phyloP scores from a whole-genome alignment of 164 flowering plant genomes.

The Stephania yunnanensis region DNA sequence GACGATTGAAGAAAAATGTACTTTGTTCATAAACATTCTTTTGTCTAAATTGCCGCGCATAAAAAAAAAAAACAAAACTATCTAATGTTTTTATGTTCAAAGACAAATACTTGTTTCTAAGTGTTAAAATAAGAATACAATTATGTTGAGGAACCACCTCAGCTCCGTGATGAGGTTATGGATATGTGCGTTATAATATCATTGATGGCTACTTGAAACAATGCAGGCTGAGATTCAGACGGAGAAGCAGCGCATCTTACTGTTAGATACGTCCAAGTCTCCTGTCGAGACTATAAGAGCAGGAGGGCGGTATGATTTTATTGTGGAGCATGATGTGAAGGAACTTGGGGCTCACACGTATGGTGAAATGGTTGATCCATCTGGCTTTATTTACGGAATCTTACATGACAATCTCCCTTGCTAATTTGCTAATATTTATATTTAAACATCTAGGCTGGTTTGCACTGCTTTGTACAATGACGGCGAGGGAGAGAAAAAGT shows the following conservation, averaged over 20 bases:
- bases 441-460: constrained; percentile 52
- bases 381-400: neutral
- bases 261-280: constrained; percentile 83
- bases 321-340: constrained; percentile 97
- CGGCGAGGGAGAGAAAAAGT: constrained; percentile 85
- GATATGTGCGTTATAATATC: neutral
- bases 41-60: too few relatives aligned
- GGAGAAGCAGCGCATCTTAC: constrained; percentile 79
- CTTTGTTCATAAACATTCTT: neutral
- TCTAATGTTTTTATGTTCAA: neutral
- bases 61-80: neutral
- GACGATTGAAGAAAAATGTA: neutral
- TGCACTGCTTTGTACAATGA: constrained; percentile 91
- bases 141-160: neutral
- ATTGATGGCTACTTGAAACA: constrained; percentile 1
- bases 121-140: neutral
- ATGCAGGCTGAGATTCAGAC: constrained; percentile 95
- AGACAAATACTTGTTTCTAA: neutral
- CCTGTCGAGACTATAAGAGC: constrained; percentile 91
- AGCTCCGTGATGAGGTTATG: neutral
- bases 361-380: constrained; percentile 7
- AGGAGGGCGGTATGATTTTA: constrained; percentile 96
- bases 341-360: constrained; percentile 98
- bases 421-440: constrained; percentile 1
- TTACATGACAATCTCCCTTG: neutral